Base-by-base conservation (phyloP, 306 rosid species). In the Dryas drummondii region DNA sequence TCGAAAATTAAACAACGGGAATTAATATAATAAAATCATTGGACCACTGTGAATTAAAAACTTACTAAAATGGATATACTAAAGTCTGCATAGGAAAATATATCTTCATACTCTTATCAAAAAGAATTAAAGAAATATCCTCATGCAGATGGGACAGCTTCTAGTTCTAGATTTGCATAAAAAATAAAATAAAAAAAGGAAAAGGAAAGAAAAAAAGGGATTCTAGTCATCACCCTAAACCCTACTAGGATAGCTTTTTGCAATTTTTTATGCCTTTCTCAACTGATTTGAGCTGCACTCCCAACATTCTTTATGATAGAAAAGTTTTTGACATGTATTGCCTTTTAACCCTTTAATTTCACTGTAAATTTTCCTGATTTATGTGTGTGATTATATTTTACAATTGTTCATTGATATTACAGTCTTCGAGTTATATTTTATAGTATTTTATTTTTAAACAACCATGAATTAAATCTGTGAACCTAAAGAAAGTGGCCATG, bases 401-500 rank as follows among this genome's bases (percentile, higher is more conserved):
- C 37, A 15, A 49, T 15, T 50, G 27, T 27, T 11, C 6, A 53
- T 10, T 16, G 49, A 72, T 22, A 9, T 8, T 5, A 32, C n/a
- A 49, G 17, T 3, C 14, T 41, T 41, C 1, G 0, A 27, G 47
- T 71, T 17, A 10, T 12, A 46, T 53, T 16, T 54, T 16, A 2
- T 14, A 55, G 45, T 9, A 19, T 10, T 69, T 9, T 5, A 8
- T n/a, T 15, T 10, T 1, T 62, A 5, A 51, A n/a, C 60, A 41
- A 4, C 37, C 37, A 32, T 50, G 14, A 32, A 16, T 62, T 13
- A 16, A 12, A 12, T 52, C 45, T 7, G 17, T 16, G 51, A 54
- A 70, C 70, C 52, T 41, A 15, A 62, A 64, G 19, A 17, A 45
- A 47, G 14, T 74, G 66, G 37, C 41, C 17, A 40, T 74, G 14